Conservation (phyloP, 441 rosid species). For the Rhodomyrtus psidioides region DNA sequence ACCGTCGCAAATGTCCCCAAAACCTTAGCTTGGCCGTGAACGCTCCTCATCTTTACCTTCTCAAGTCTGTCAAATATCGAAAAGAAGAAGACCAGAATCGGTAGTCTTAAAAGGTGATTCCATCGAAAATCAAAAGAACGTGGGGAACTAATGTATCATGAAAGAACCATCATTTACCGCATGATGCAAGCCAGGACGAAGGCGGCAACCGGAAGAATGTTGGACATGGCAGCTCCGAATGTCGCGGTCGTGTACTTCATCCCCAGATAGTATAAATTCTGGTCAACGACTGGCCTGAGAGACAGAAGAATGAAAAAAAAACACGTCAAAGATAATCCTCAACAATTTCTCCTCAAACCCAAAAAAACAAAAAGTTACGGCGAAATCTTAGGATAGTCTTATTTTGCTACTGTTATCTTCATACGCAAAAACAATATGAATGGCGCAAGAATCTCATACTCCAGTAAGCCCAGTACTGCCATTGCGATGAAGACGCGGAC, state of each 20-base stretch:
- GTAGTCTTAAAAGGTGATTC: not conserved
- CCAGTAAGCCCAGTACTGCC: not conserved
- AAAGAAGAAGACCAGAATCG: not conserved
- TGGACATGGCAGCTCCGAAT: conserved; percentile 14
- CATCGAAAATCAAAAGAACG: too few species aligned
- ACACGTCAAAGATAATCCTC: not conserved
- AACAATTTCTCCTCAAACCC: not conserved
- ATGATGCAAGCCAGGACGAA: conserved; percentile 12
- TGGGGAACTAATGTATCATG: too few species aligned
- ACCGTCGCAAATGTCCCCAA: not conserved
- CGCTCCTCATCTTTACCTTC: not conserved
- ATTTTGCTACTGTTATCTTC: too few species aligned
- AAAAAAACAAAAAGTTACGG: not conserved
- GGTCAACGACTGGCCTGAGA: conserved; percentile 13
- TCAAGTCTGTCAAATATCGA: not conserved
- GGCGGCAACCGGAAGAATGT: conserved; percentile 16
- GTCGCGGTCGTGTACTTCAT: conserved; percentile 13
- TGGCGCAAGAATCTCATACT: not conserved
- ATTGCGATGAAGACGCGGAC: not conserved
- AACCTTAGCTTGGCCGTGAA: not conserved
- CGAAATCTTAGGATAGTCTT: not conserved
- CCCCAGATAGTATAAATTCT: conserved; percentile 11
- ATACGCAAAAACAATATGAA: too few species aligned
- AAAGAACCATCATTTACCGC: not conserved
- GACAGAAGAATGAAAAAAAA: not conserved